Conservation (phyloP, 768 basidiomycete species). For the Grammothele lineata region DNA sequence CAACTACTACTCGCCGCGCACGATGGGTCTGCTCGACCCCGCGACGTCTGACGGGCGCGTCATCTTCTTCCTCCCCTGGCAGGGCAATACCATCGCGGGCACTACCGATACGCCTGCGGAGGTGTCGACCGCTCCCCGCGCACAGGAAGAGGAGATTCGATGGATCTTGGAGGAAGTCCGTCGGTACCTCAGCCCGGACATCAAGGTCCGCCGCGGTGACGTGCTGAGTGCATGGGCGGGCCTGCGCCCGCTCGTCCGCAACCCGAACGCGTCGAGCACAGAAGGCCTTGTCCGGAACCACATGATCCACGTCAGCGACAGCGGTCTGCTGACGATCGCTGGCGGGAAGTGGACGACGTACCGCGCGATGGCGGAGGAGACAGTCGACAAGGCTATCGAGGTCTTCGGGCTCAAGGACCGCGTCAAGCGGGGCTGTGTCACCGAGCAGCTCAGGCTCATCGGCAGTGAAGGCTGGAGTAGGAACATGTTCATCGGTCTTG, state of each 20-base stretch:
- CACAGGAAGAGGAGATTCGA: conserved; percentile 90
- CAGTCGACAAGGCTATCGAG: conserved; percentile 82
- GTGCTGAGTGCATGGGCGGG: conserved; percentile 96
- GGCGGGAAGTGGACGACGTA: conserved; percentile 99
- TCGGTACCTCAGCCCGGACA: conserved; percentile 84
- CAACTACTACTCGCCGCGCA: conserved; percentile 92
- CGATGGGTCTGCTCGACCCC: conserved; percentile 94
- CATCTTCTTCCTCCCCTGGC: conserved; percentile 99
- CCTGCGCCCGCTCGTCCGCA: conserved; percentile 82
- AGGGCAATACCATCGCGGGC: conserved; percentile 95
- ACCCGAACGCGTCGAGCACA: conserved; percentile 71
- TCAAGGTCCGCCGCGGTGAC: conserved; percentile 91
- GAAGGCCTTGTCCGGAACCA: conserved; percentile 91
- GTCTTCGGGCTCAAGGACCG: conserved; percentile 61
- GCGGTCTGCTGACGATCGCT: conserved; percentile 88
- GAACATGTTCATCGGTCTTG: conserved; percentile 95
- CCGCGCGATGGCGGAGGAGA: conserved; percentile 92
- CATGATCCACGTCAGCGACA: conserved; percentile 77
- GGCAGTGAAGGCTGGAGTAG: conserved; percentile 93
- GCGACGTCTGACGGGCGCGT: conserved; percentile 94
- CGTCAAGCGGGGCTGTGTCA: conserved; percentile 63
- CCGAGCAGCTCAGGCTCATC: conserved; percentile 75
- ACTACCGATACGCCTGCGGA: conserved; percentile 85
- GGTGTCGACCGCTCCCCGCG: conserved; percentile 71
- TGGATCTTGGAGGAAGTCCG: conserved; percentile 96